Evolutionary conservation across 805 yeast species (phyloP), one percentile per base, ranked within the genome.

Genomic region (Lipomyces yamadae): DNA sequence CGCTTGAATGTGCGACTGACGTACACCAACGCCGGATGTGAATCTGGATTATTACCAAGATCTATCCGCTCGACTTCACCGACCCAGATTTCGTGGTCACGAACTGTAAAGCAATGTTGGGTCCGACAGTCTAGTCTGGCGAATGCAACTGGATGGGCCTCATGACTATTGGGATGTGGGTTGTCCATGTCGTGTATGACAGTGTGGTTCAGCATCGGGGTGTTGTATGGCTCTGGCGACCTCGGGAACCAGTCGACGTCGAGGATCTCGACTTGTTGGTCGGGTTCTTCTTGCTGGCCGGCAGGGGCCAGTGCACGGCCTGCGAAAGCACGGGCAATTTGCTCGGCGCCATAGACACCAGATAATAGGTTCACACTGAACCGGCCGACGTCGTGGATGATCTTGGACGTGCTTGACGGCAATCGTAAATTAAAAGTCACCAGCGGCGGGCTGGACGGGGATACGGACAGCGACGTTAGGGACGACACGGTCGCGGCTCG

Each of bases 11-110:
- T 54, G 24, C 65, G 60, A 35, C 59, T 52, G 35, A 50, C 56
- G 37, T 65, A 65, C 18, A 65, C 66, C 13, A 67, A 45, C 8
- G 63, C 66, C 6, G 68, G 66, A 24, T 24, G 24, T 24, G 24
- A 24, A 24, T 24, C 24, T 24, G 24, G 24, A 24, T 1, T 24
- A 24, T 56, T 62, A 6, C 56, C 63, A 35, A 53, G 74, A 11
- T 84, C 70, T 2, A 89, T 84, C 53, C 72, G 39, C 24, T 72
- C 78, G 3, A 94, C 96, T 67, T 85, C 83, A 2, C 91, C 97
- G 3, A 92, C 86, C 95, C 97, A 91, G 2, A 94, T 86, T 75
- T 93, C 97, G 78, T 94, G 98, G 74, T 90, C 92, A 67, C 90
- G 92, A 0, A 92, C 88, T 10, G 76, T 76, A 60, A 89, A 82